Base-by-base conservation (phyloP, 495 filamentous ascomycete species). In the Penicillium soppii region DNA sequence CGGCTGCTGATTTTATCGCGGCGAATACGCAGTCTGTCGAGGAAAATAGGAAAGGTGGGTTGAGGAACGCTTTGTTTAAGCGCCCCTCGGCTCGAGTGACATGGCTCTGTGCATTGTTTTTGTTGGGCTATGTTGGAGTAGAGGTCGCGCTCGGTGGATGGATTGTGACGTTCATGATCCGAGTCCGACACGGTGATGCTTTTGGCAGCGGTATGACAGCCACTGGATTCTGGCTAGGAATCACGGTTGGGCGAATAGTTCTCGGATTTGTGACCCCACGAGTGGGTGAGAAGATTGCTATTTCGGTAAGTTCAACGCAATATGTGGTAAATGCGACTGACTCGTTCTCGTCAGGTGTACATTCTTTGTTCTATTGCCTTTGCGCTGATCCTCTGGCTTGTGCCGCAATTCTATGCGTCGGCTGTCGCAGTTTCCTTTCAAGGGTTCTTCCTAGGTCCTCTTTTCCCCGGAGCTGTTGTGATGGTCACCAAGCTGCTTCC, bases 401-500 rank as follows among this genome's bases (percentile, higher is more conserved):
- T 89, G 1, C 88, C 88, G 4, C 79, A 86, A 44, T 87, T 91
- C 65, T 81, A 86, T 57, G 82, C 85, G 29, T 87, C 84, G 9
- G 86, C 86, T 3, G 76, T 90, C 15, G 83, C 85, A 13, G 76
- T 90, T 29, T 75, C 81, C 15, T 63, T 90, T 7, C 75, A 87
- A 15, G 88, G 88, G 2, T 89, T 92, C 74, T 88, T 91, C 63
- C 66, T 84, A 0, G 84, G 81, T 0, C 80, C 78, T 6, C 54
- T 82, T 12, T 83, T 94, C 68, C 91, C 91, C 0, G 88, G 86
- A 3, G 88, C 82, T 12, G 79, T 96, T 12, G 82, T 92, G 9
- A 85, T 83, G 17, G 80, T 87, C n/a, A 90, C 89, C 0, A 94
- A 91, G 65, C 76, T 95, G 2, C 77, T 96, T 7, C 90, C 91